Percentiles rank a stretch among this genome's conserved stretches.
phyloP scores from a whole-genome alignment of 495 filamentous ascomycete species.

The Tricharina praecox region DNA sequence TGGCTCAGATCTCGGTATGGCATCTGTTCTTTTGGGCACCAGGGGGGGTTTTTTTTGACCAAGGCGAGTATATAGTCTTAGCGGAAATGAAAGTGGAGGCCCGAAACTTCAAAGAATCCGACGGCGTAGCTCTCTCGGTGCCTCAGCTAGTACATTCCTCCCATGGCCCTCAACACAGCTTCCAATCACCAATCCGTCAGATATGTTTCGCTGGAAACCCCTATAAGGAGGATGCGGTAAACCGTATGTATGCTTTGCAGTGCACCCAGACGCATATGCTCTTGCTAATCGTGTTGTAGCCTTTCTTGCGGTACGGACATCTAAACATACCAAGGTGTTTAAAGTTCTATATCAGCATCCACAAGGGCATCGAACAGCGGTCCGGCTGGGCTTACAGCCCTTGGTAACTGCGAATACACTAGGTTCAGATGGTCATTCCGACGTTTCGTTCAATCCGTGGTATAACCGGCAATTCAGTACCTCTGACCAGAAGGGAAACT shows the following conservation, averaged over 20 bases:
- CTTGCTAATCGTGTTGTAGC: conserved; percentile 7
- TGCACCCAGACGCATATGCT: not conserved
- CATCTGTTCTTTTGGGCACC: not conserved
- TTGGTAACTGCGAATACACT: not conserved
- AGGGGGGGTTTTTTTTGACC: too few species aligned
- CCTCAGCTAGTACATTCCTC: not conserved
- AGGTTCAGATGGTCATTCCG: conserved; percentile 35
- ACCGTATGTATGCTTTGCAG: not conserved
- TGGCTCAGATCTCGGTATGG: conserved; percentile 11
- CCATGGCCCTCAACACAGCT: not conserved
- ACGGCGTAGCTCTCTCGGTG: not conserved
- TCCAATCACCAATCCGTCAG: conserved; percentile 1
- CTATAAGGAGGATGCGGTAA: not conserved
- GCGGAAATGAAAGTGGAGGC: not conserved
- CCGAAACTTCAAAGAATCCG: not conserved
- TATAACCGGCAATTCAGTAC: conserved; percentile 47
- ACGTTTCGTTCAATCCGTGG: conserved; percentile 67
- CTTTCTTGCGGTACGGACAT: conserved; percentile 12
- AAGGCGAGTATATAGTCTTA: not conserved
- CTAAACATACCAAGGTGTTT: conserved; percentile 9
- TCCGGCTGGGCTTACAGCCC: not conserved
- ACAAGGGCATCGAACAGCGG: too few species aligned
- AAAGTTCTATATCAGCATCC: conserved; percentile 1
- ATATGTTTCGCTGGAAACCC: conserved; percentile 1
- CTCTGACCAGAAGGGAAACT: conserved; percentile 53